Percentiles rank a stretch among this genome's conserved stretches.
Conservation (phyloP, 805 yeast genomes). For the Saturnispora sanitii region DNA sequence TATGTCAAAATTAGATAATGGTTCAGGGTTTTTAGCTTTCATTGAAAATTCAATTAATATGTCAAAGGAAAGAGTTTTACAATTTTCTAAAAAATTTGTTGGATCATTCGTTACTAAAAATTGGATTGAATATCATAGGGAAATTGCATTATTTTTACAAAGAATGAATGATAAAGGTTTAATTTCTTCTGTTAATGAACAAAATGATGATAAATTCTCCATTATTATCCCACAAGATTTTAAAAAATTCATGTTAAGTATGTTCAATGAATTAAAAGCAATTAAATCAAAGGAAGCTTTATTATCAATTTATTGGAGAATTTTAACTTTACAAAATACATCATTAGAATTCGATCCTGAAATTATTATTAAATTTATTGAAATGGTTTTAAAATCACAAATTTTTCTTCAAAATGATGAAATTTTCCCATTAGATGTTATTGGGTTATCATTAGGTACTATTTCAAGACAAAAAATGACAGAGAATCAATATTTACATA, state of each 20-base stretch:
- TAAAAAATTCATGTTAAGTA: constrained; percentile 21
- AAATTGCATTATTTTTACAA: constrained; percentile 35
- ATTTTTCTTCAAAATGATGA: constrained; percentile 2
- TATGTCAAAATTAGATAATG: constrained; percentile 28
- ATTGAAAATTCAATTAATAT: constrained; percentile 36
- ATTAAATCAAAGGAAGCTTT: constrained; percentile 11
- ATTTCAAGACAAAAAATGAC: constrained; percentile 21
- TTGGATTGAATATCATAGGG: constrained; percentile 30
- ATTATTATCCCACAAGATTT: constrained; percentile 28
- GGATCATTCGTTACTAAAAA: constrained; percentile 38
- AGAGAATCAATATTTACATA: constrained; percentile 11
- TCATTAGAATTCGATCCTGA: constrained; percentile 21
- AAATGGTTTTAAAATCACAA: constrained; percentile 7
- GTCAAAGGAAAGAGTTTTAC: constrained; percentile 35
- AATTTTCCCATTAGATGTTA: constrained; percentile 32
- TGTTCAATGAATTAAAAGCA: constrained; percentile 15
- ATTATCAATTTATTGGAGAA: constrained; percentile 43
- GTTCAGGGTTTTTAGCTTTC: constrained; percentile 35
- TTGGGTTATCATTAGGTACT: constrained; percentile 32
- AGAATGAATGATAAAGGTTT: constrained; percentile 26
- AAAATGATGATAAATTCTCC: constrained; percentile 10
- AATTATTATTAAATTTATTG: constrained; percentile 17
- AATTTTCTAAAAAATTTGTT: constrained; percentile 36
- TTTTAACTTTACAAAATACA: constrained; percentile 32
- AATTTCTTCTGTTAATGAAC: constrained; percentile 5